phyloP scores from a whole-genome alignment of 768 basidiomycete genomes.

The Boletus huronensis region DNA sequence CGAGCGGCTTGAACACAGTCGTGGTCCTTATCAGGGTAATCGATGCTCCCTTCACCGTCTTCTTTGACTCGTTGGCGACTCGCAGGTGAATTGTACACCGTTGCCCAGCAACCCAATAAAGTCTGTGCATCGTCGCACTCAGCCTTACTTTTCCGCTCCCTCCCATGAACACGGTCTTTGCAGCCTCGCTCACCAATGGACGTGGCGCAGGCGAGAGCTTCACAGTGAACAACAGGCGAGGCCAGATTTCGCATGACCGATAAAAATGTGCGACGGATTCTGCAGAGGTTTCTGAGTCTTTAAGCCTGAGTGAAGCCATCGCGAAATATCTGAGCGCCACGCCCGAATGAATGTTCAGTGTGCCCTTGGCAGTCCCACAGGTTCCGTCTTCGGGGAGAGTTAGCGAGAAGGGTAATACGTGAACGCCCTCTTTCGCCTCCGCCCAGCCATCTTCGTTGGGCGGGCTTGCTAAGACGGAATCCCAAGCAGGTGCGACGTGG shows the following conservation, averaged over 20 bases:
- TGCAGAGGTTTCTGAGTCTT: conserved; percentile 53
- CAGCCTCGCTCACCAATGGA: conserved; percentile 55
- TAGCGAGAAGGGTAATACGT: conserved; percentile 71
- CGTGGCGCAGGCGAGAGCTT: conserved; percentile 59
- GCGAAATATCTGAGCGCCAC: conserved; percentile 72
- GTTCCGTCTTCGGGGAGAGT: conserved; percentile 53
- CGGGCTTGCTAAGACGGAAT: conserved; percentile 41
- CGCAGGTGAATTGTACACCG: conserved; percentile 62
- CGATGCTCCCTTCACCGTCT: conserved; percentile 59
- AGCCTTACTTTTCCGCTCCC: conserved; percentile 64
- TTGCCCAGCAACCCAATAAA: conserved; percentile 82
- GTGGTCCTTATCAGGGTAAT: conserved; percentile 64
- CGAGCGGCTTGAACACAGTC: conserved; percentile 56
- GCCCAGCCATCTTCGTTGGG: conserved; percentile 62
- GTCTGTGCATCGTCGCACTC: conserved; percentile 63
- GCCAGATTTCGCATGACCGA: conserved; percentile 76
- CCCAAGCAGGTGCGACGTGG: conserved; percentile 44
- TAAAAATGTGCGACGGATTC: conserved; percentile 89
- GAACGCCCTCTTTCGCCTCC: conserved; percentile 59
- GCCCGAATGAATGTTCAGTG: conserved; percentile 52
- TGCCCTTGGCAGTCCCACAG: conserved; percentile 58
- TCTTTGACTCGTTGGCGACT: conserved; percentile 66
- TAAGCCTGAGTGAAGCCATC: conserved; percentile 76
- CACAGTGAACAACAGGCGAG: conserved; percentile 58
- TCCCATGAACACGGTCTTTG: conserved; percentile 57